Evolutionary conservation across 2,329 filamentous ascomycete genomes (phyloP), one percentile per base, ranked within the genome.

Genomic region (Rutstroemia sp.): DNA sequence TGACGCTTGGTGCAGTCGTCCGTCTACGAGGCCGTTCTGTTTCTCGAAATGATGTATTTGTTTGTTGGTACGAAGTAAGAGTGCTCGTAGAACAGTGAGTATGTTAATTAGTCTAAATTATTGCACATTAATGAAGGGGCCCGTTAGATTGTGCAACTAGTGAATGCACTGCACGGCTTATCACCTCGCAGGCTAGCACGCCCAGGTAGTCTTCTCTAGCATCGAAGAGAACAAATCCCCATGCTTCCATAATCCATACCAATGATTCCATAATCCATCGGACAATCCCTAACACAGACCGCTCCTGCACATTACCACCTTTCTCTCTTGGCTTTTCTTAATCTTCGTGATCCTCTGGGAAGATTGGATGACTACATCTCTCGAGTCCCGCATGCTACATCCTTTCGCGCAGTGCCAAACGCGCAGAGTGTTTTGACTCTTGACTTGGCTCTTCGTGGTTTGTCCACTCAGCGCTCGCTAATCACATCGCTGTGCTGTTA

Each of bases 341-440:
- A 37, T 19, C 12, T 27, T 39, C 41, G 8, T 49, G 52, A 50
- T 54, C 52, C 52, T 54, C 23, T 44, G 45, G 52, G 52, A 54
- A 54, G 52, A 54, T 54, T 54, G 37, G 45, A 54, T 49, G 52
- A 50, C 25, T 54, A 30, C 30, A 38, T 16, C 16, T 25, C 37
- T 39, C 16, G 37, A 39, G 37, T 23, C 23, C 23, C 23, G 2
- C 4, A 4, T 2, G 23, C 23, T 23, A 4, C 23, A 23, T 23
- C 21, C 21, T 4, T 23, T 23, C 21, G 21, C 21, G 21, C 21
- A 23, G 21, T 2, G 21, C 21, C 21, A 23, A 23, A 23, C 21
- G 21, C 21, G 21, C 21, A 23, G 4, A 23, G 16, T 39, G 37
- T 39, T 39, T 39, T 21, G 23, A 23, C 23, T 23, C 52, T 49